phyloP scores from a whole-genome alignment of 1,139 yeast species.

The Magnusiomyces ingens region DNA sequence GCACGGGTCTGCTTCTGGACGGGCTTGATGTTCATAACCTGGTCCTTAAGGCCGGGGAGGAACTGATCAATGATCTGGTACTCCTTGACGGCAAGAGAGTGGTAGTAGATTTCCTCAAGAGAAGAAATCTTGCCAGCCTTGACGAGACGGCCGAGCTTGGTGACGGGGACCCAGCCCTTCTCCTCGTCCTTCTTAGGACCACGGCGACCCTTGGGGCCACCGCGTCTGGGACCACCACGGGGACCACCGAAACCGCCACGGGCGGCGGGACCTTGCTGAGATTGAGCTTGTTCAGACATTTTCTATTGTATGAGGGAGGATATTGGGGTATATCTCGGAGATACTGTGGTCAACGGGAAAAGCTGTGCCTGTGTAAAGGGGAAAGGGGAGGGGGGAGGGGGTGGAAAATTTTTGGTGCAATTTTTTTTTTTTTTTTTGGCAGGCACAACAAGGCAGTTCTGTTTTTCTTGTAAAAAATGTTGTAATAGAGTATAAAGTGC shows the following conservation, averaged over 20 bases:
- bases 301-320: neutral
- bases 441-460: no score
- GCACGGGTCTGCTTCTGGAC: constrained; percentile 99
- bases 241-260: constrained; percentile 29
- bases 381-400: neutral
- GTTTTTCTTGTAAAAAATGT: neutral
- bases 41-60: constrained; percentile 94
- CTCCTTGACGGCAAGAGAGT: constrained; percentile 99
- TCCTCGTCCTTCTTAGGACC: constrained; percentile 79
- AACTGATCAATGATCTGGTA: constrained; percentile 96
- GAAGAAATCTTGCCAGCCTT: constrained; percentile 97
- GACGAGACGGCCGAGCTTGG: constrained; percentile 99
- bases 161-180: constrained; percentile 99
- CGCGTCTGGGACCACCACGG: constrained; percentile 61
- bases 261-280: constrained; percentile 4
- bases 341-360: no score
- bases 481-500: neutral
- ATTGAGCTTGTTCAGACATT: constrained; percentile 1
- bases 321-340: no score
- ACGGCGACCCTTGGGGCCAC: constrained; percentile 47
- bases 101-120: constrained; percentile 98
- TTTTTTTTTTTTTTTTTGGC: neutral
- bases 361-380: neutral
- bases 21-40: constrained; percentile 99
- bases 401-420: neutral